Percentiles rank a stretch among this genome's conserved stretches.
These are phyloP conservation scores for Cercospora sesami DNA, from an alignment of 2,329 filamentous ascomycete genomes.

Conservation along the genomic window DNA sequence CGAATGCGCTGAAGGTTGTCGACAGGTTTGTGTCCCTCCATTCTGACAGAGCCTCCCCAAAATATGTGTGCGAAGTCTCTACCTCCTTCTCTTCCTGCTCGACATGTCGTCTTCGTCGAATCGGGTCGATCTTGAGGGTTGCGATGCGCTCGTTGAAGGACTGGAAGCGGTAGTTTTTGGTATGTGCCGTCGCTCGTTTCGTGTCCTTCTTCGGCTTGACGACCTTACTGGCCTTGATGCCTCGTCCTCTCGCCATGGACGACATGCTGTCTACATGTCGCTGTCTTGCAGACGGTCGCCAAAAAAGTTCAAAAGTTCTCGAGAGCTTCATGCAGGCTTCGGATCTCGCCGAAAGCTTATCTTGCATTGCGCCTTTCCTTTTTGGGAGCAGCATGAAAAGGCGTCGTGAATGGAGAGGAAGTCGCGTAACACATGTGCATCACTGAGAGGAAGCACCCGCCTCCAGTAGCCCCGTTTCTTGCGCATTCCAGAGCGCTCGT, in stretches of 20 bases:
- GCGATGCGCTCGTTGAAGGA: slow-evolving; percentile 87
- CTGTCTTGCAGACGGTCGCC: slow-evolving; percentile 5
- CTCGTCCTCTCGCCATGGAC: slow-evolving; percentile 44
- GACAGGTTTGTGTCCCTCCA: slow-evolving; percentile 93
- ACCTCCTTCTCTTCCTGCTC: slow-evolving; percentile 72
- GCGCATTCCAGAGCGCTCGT: neutral
- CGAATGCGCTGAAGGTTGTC: slow-evolving; percentile 74
- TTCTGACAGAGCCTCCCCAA: slow-evolving; percentile 76
- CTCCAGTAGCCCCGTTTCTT: neutral
- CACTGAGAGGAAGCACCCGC: neutral
- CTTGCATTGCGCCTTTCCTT: neutral
- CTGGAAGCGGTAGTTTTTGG: slow-evolving; percentile 86
- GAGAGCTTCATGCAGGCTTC: slow-evolving; percentile 1
- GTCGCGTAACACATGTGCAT: neutral
- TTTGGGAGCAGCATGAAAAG: neutral
- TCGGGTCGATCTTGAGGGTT: slow-evolving; percentile 88
- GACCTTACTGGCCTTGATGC: slow-evolving; percentile 36
- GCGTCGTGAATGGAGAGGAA: neutral
- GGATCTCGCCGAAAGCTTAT: slow-evolving; percentile 13
- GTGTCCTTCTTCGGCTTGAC: slow-evolving; percentile 62
- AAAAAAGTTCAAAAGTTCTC: slow-evolving; percentile 14
- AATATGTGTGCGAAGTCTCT: slow-evolving; percentile 80
- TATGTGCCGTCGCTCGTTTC: slow-evolving; percentile 67
- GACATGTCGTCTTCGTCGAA: slow-evolving; percentile 72
- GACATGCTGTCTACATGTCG: slow-evolving; percentile 42